A percentile compares a stretch with the other conserved stretches of the same genome.
Conservation (phyloP, 78 protist genomes). For the Emiliania huxleyi region DNA sequence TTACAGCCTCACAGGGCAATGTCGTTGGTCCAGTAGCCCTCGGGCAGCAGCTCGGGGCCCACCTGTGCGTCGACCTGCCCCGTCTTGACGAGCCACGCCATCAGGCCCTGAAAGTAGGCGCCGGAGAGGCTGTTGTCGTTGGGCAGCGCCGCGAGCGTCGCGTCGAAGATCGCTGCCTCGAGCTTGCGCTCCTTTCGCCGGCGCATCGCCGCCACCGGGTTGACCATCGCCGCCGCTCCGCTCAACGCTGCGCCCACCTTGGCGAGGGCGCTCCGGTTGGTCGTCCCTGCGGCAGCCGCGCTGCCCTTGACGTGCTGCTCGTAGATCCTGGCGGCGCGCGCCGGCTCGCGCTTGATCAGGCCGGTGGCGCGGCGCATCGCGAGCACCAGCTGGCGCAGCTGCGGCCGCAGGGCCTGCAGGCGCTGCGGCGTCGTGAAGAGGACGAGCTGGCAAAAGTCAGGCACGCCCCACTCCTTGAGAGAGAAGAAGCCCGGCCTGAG, state of each 20-base stretch:
- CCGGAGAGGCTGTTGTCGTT: conserved; percentile 26
- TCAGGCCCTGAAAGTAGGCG: conserved; percentile 6
- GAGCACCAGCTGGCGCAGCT: not conserved
- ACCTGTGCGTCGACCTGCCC: not conserved
- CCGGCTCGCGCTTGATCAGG: not conserved
- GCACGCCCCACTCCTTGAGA: conserved; percentile 28
- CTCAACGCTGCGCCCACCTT: not conserved
- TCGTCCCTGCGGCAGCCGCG: not conserved
- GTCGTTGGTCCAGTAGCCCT: conserved; percentile 22
- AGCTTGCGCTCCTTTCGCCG: not conserved
- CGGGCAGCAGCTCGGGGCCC: not conserved
- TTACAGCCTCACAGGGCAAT: not conserved
- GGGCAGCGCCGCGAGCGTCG: conserved; percentile 15
- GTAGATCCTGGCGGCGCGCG: not conserved
- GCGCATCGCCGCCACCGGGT: not conserved
- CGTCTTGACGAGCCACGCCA: conserved; percentile 17
- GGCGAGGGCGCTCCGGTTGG: too few species aligned
- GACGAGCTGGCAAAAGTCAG: conserved; percentile 28
- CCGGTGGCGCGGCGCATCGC: conserved; percentile 10
- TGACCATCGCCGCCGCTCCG: not conserved
- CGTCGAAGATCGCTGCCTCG: not conserved
- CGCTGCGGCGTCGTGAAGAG: conserved; percentile 23
- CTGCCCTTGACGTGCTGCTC: not conserved
- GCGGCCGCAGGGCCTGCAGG: not conserved
- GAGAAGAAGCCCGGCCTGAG: conserved; percentile 1